Percentiles rank a stretch among this genome's conserved stretches.
Conservation (phyloP, 2,329 filamentous ascomycete species). For the Ilyonectria mors-panacis region DNA sequence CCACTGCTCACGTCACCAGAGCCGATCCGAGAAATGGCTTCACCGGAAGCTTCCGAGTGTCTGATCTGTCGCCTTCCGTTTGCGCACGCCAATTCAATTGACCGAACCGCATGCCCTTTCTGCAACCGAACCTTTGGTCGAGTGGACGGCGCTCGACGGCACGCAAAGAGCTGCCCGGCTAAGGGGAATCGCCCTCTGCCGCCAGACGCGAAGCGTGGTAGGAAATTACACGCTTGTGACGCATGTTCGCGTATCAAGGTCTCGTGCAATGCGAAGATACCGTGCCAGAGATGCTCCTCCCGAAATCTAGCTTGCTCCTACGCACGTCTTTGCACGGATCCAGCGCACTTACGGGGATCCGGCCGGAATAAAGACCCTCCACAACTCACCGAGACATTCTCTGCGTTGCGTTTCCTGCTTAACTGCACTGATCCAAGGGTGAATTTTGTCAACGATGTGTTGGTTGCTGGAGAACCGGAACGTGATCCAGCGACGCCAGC, state of each 20-base stretch:
- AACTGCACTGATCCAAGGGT: conserved; percentile 19
- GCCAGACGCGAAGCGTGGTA: conserved; percentile 27
- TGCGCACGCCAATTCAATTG: neutral
- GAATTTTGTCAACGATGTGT: conserved; percentile 18
- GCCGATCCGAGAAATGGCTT: neutral
- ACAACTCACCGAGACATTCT: too few relatives aligned
- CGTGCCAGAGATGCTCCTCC: conserved; percentile 24
- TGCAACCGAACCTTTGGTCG: conserved; percentile 32
- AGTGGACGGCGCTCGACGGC: conserved; percentile 33
- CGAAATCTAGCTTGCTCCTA: conserved; percentile 24
- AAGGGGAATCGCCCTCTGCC: conserved; percentile 26
- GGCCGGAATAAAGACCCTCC: neutral
- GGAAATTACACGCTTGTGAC: conserved; percentile 35
- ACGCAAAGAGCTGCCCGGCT: conserved; percentile 28
- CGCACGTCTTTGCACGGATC: conserved; percentile 23
- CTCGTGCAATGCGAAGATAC: conserved; percentile 18
- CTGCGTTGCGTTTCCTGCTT: conserved; percentile 21
- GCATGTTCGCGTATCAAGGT: conserved; percentile 14
- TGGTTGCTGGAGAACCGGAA: conserved; percentile 29
- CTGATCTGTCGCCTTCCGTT: conserved; percentile 1
- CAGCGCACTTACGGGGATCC: neutral
- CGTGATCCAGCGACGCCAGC: conserved; percentile 13
- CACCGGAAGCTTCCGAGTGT: neutral
- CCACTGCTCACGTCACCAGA: too few relatives aligned
- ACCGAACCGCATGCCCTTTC: conserved; percentile 25